A percentile compares a stretch with the other conserved stretches of the same genome.
These are phyloP conservation scores for Pestalotiopsis sp. DNA, from an alignment of 2,329 filamentous ascomycete genomes.

Conservation along the genomic window DNA sequence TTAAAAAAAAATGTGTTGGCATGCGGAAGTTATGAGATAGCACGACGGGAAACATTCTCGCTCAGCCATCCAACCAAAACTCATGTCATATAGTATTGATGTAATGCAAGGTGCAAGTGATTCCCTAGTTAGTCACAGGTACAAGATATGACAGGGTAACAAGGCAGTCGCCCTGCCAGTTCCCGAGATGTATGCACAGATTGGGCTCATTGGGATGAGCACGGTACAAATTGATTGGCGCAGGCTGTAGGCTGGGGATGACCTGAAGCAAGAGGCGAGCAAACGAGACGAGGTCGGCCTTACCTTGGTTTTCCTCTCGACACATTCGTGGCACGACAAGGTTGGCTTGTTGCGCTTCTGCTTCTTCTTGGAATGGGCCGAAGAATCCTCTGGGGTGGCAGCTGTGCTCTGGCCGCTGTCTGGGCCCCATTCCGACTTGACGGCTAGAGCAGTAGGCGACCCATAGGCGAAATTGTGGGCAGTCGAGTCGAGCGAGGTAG, in stretches of 20 bases:
- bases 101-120: not conserved
- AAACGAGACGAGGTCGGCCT: not conserved
- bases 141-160: not conserved
- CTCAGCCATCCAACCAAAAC: not conserved
- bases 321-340: slow-evolving; percentile 75
- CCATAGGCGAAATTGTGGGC: slow-evolving; percentile 9
- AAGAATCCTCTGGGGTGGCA: slow-evolving; percentile 13
- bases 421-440: slow-evolving; percentile 9
- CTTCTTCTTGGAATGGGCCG: slow-evolving; percentile 60
- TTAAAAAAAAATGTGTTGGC: not conserved
- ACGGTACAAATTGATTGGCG: not conserved
- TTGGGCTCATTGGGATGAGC: not conserved
- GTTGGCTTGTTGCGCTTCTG: slow-evolving; percentile 86
- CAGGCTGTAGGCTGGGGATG: not conserved
- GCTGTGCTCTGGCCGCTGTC: slow-evolving; percentile 22
- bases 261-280: not conserved
- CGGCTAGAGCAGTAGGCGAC: slow-evolving; percentile 1
- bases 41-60: not conserved
- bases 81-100: not conserved
- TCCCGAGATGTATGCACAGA: not conserved
- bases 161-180: not conserved
- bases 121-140: not conserved
- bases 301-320: slow-evolving; percentile 81
- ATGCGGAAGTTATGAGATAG: not conserved
- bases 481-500: slow-evolving; percentile 2